Conservation (phyloP, 1,284 basidiomycete species). For the Pseudozyma thailandica region DNA sequence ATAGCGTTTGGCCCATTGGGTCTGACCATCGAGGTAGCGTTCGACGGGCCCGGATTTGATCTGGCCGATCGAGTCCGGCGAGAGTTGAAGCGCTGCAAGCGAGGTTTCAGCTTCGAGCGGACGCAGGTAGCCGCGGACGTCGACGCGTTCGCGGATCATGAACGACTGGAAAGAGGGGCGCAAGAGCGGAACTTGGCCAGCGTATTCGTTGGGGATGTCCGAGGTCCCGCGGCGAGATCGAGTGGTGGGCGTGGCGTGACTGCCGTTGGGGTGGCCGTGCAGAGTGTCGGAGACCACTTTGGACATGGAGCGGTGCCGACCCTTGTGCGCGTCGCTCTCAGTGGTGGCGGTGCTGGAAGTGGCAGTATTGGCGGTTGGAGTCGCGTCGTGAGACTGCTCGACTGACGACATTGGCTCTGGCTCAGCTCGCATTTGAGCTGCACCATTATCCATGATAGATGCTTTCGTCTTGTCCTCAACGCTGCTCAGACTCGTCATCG, state of each 20-base stretch:
- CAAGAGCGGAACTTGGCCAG: constrained; percentile 62
- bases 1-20: constrained; percentile 48
- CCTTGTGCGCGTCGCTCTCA: neutral
- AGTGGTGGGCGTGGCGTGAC: neutral
- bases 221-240: constrained; percentile 16
- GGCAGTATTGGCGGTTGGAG: too few species aligned
- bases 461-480: neutral
- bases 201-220: constrained; percentile 54
- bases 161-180: constrained; percentile 64
- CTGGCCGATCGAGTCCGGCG: constrained; percentile 72
- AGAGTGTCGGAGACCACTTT: constrained; percentile 27
- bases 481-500: constrained; percentile 1
- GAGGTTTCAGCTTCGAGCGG: constrained; percentile 79
- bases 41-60: constrained; percentile 70
- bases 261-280: constrained; percentile 18
- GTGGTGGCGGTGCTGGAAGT: neutral
- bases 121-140: constrained; percentile 79
- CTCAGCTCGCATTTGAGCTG: constrained; percentile 20
- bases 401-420: constrained; percentile 17
- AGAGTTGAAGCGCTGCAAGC: constrained; percentile 76
- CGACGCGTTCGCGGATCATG: constrained; percentile 89
- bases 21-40: constrained; percentile 49
- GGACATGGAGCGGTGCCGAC: constrained; percentile 28
- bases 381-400: too few species aligned
- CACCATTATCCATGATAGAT: too few species aligned